Base-by-base conservation (phyloP, 1,139 yeast species). In the Magnusiomyces fungicola region DNA sequence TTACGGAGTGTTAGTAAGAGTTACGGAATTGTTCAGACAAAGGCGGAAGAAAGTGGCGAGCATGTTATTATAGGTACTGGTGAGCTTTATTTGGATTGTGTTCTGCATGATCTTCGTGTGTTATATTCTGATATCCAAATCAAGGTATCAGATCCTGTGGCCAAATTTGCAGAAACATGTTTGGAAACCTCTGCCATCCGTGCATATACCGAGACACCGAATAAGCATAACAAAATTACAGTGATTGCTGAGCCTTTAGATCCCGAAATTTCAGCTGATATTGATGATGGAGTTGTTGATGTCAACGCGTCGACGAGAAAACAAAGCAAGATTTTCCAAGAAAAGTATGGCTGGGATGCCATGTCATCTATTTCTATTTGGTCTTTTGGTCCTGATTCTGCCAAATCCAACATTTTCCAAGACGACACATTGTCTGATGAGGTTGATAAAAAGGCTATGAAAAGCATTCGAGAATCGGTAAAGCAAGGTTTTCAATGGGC, bases 11-110 rank as follows among this genome's bases (percentile, higher is more conserved):
- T 84, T 24, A 76, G 76, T 55, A 79, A 77, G 55, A 70, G 83
- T 1, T 90, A 86, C 60, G 74, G 85, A 14, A 80, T 90, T 5
- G 72, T 81, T 34, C 73, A 74, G 27, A 70, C 87, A 6, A 79
- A 76, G 55, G 90, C 85, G 1, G 96, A 88, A 63, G 95, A 86
- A 57, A 83, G 90, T 50, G 97, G 97, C 1, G 97, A 90, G 59
- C 88, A 84, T 63, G 80, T 82, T 0, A 63, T 94, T 1, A 62
- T 81, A 27, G 96, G 94, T 0, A 79, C 89, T 2, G 98, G 98
- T 3, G 98, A 94, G 62, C 61, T 92, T 18, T 88, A 86, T 61
- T 66, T 94, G 68, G 98, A 94, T 65, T 86, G 95, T 58, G 70
- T 85, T 27, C 65, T 94, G 48, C 87, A 83, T 65, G 97, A 88